These are phyloP conservation scores for Rhizopus sp. DNA, from an alignment of 371 early-diverging fungal species.

Conservation along the genomic window DNA sequence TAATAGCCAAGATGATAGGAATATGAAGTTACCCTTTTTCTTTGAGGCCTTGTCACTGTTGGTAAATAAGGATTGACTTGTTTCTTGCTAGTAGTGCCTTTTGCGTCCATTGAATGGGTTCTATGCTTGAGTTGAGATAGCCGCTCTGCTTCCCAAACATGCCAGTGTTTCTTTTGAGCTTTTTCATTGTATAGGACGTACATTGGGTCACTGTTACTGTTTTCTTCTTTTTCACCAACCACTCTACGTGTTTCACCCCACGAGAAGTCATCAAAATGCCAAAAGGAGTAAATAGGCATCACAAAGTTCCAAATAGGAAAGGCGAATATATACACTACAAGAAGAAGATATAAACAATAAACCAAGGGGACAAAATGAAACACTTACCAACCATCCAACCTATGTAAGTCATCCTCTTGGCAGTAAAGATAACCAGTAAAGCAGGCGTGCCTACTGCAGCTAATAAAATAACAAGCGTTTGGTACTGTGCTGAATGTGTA, in stretches of 20 bases:
- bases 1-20: too few species aligned
- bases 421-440: slow-evolving; percentile 87
- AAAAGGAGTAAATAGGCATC: slow-evolving; percentile 95
- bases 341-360: slow-evolving; percentile 71
- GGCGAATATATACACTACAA: slow-evolving; percentile 81
- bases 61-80: too few species aligned
- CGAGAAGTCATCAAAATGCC: slow-evolving; percentile 99
- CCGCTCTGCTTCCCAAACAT: slow-evolving; percentile 6
- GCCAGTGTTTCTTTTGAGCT: slow-evolving; percentile 3
- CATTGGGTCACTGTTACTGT: slow-evolving; percentile 68
- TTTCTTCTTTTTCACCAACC: slow-evolving; percentile 76
- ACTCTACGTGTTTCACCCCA: slow-evolving; percentile 95
- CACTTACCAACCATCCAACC: slow-evolving; percentile 84
- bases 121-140: neutral
- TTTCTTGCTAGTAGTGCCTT: too few species aligned
- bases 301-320: slow-evolving; percentile 96
- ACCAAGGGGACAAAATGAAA: slow-evolving; percentile 42
- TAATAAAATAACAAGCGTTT: slow-evolving; percentile 74
- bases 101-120: too few species aligned
- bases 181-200: slow-evolving; percentile 20
- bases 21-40: too few species aligned
- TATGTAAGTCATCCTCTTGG: slow-evolving; percentile 87
- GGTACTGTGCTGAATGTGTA: slow-evolving; percentile 43
- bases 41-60: too few species aligned
- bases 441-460: slow-evolving; percentile 83